Evolutionary conservation across 306 rosid species (phyloP).

Genomic region (Prunus mongolica): DNA sequence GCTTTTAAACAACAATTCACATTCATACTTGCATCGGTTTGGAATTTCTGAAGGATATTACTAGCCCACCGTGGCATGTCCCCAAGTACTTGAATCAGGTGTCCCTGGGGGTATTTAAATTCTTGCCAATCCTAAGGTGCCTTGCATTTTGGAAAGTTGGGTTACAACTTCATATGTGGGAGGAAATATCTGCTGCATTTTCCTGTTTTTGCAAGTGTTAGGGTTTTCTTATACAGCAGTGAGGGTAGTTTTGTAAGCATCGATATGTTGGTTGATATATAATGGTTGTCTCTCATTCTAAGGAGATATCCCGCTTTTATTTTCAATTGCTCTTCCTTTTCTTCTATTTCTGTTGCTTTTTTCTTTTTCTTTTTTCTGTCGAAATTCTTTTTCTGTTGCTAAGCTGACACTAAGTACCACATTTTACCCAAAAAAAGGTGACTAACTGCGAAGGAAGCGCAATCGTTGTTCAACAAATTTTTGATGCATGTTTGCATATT

Average conservation of each 20-base stretch:
- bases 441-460: neutral
- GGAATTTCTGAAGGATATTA: neutral
- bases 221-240: neutral
- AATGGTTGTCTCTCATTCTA: neutral
- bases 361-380: too few species aligned
- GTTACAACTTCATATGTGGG: neutral
- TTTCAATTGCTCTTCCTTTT: neutral
- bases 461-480: neutral
- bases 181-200: neutral
- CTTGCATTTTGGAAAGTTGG: conserved; percentile 11
- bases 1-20: neutral
- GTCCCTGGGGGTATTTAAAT: neutral
- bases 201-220: neutral
- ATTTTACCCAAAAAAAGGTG: neutral
- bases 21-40: neutral
- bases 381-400: neutral
- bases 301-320: neutral
- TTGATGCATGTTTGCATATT: neutral
- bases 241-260: neutral
- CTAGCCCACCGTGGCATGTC: conserved; percentile 4
- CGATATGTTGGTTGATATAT: neutral
- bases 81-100: conserved; percentile 4
- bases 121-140: neutral
- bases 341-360: neutral
- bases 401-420: neutral